These are phyloP conservation scores for Zygosaccharomyces bisporus DNA, from an alignment of 805 yeast species.

Conservation along the genomic window DNA sequence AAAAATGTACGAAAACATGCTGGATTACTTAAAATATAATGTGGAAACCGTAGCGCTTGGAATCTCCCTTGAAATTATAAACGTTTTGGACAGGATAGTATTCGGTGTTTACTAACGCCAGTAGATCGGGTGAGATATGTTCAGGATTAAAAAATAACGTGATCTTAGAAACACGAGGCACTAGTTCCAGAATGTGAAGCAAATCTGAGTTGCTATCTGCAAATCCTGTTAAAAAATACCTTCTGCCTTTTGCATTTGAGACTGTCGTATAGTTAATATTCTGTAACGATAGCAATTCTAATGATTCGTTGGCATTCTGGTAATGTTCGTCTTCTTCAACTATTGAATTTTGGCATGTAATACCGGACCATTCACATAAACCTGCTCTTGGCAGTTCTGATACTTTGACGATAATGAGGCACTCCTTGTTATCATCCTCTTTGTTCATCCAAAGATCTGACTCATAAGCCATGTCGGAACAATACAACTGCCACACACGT, in stretches of 20 bases:
- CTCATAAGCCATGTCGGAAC: conserved; percentile 24
- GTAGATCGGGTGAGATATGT: neutral
- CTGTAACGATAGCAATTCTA: neutral
- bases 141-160: conserved; percentile 22
- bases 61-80: conserved; percentile 24
- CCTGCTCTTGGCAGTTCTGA: conserved; percentile 60
- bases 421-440: conserved; percentile 27
- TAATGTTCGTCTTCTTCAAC: conserved; percentile 42
- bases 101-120: conserved; percentile 17
- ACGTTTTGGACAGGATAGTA: conserved; percentile 28
- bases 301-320: conserved; percentile 26
- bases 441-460: conserved; percentile 23
- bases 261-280: conserved; percentile 6
- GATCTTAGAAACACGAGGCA: conserved; percentile 11
- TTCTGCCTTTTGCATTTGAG: conserved; percentile 4
- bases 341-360: conserved; percentile 41
- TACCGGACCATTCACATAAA: conserved; percentile 71
- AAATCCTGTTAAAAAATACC: conserved; percentile 24
- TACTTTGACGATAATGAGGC: conserved; percentile 52
- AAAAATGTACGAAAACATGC: too few species aligned
- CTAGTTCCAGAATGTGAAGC: neutral
- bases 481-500: conserved; percentile 47
- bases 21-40: conserved; percentile 4
- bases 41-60: conserved; percentile 23
- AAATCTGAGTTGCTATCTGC: conserved; percentile 16